phyloP scores from a whole-genome alignment of 192 early-diverging fungal species.

The Podila epicladia region DNA sequence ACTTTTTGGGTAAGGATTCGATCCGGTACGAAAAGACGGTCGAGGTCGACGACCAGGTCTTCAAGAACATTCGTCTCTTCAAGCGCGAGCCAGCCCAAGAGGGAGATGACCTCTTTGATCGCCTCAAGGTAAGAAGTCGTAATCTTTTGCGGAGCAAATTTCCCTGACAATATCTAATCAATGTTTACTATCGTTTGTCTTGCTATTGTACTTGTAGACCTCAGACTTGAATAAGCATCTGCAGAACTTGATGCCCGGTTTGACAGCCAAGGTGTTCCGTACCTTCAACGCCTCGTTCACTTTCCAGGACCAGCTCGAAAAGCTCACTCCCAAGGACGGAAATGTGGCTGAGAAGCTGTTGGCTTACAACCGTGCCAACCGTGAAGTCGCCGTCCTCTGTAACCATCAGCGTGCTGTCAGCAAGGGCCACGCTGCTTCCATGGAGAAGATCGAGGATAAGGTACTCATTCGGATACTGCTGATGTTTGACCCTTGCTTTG shows the following conservation, averaged over 20 bases:
- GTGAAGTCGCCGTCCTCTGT: conserved; percentile 95
- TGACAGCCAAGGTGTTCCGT: conserved; percentile 99
- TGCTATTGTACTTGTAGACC: conserved; percentile 56
- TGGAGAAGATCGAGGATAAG: conserved; percentile 88
- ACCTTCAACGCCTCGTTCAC: conserved; percentile 96
- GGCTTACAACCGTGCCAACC: conserved; percentile 95
- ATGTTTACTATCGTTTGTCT: not conserved
- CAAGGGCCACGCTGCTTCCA: conserved; percentile 79
- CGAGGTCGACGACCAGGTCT: conserved; percentile 88
- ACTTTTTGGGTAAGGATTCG: conserved; percentile 98
- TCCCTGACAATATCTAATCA: not conserved
- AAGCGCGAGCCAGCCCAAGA: conserved; percentile 79
- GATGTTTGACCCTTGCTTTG: not conserved
- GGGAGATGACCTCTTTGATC: conserved; percentile 91
- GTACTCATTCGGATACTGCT: conserved; percentile 28
- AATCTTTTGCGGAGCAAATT: not conserved
- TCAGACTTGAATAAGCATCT: conserved; percentile 89
- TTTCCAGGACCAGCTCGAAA: conserved; percentile 88
- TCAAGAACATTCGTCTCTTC: conserved; percentile 93
- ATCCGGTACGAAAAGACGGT: conserved; percentile 92
- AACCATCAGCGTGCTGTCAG: conserved; percentile 95
- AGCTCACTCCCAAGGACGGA: conserved; percentile 71
- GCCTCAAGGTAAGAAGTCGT: conserved; percentile 73
- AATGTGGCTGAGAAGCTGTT: conserved; percentile 87
- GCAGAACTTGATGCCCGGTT: conserved; percentile 84